These are phyloP conservation scores for Podila horticola DNA, from an alignment of 192 early-diverging fungal species.

Conservation along the genomic window DNA sequence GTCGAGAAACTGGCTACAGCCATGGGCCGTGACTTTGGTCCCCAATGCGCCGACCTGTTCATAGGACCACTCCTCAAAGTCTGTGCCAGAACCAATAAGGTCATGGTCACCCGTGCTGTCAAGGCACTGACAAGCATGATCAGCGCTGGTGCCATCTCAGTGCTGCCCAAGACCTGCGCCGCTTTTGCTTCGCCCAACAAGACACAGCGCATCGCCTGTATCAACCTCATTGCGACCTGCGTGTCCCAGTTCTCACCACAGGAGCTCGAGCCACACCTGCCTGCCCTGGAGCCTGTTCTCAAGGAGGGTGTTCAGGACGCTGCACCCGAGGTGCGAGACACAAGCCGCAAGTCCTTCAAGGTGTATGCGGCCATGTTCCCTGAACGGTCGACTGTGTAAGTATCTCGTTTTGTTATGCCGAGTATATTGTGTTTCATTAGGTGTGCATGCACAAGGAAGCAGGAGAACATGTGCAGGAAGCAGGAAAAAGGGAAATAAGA, in stretches of 20 bases:
- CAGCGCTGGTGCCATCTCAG: conserved; percentile 62
- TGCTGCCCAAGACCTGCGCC: conserved; percentile 65
- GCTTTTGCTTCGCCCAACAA: conserved; percentile 70
- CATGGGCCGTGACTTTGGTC: conserved; percentile 71
- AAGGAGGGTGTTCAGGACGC: conserved; percentile 59
- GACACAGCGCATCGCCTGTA: conserved; percentile 57
- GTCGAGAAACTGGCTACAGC: conserved; percentile 69
- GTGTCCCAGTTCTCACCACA: conserved; percentile 69
- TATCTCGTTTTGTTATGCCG: conserved; percentile 6
- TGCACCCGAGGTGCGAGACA: conserved; percentile 58
- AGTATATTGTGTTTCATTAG: too few species aligned
- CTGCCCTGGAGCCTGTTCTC: conserved; percentile 59
- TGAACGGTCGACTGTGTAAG: conserved; percentile 47
- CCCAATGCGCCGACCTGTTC: conserved; percentile 66
- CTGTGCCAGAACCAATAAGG: conserved; percentile 79
- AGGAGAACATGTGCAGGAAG: too few species aligned
- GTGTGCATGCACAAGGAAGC: too few species aligned
- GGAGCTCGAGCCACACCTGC: conserved; percentile 57
- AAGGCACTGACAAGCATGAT: conserved; percentile 72
- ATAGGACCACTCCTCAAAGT: conserved; percentile 69
- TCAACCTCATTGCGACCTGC: conserved; percentile 51
- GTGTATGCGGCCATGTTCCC: conserved; percentile 59
- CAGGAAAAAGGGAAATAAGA: too few species aligned
- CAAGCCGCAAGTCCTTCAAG: conserved; percentile 57
- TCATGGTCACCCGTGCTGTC: conserved; percentile 71